phyloP scores from a whole-genome alignment of 2,329 filamentous ascomycete species.

The Nannizziopsis arthrosporioides region DNA sequence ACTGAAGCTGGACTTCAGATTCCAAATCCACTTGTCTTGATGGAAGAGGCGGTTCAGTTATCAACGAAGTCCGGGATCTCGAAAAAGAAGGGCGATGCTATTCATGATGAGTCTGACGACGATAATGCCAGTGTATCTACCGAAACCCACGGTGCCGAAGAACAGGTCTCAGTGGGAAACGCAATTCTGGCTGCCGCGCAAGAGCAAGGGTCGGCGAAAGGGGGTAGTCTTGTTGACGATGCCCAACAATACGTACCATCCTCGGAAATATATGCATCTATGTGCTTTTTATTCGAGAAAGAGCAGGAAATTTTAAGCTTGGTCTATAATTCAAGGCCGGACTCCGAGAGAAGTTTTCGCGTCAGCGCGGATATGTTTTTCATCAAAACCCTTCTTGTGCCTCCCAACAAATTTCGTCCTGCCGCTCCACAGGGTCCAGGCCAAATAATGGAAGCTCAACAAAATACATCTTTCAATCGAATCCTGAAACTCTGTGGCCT shows the following conservation, averaged over 20 bases:
- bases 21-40: conserved; percentile 57
- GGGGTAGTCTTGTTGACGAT: conserved; percentile 29
- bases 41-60: conserved; percentile 37
- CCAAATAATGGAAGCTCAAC: conserved; percentile 73
- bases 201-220: conserved; percentile 10
- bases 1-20: conserved; percentile 54
- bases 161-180: conserved; percentile 46
- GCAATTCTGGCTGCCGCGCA: conserved; percentile 29
- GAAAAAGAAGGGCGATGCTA: conserved; percentile 10
- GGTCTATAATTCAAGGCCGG: conserved; percentile 68
- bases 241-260: conserved; percentile 67
- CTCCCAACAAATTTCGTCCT: conserved; percentile 83
- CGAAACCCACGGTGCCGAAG: conserved; percentile 46
- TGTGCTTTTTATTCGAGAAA: conserved; percentile 70
- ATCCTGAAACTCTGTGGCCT: conserved; percentile 65
- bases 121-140: conserved; percentile 46
- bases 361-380: conserved; percentile 91
- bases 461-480: conserved; percentile 77
- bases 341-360: conserved; percentile 44
- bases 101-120: conserved; percentile 18
- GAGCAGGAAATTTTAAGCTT: conserved; percentile 73
- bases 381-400: conserved; percentile 70
- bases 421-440: conserved; percentile 70
- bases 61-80: conserved; percentile 24
- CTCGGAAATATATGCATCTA: conserved; percentile 67